phyloP scores from a whole-genome alignment of 306 rosid genomes.

The peach (Prunus persica) region DNA sequence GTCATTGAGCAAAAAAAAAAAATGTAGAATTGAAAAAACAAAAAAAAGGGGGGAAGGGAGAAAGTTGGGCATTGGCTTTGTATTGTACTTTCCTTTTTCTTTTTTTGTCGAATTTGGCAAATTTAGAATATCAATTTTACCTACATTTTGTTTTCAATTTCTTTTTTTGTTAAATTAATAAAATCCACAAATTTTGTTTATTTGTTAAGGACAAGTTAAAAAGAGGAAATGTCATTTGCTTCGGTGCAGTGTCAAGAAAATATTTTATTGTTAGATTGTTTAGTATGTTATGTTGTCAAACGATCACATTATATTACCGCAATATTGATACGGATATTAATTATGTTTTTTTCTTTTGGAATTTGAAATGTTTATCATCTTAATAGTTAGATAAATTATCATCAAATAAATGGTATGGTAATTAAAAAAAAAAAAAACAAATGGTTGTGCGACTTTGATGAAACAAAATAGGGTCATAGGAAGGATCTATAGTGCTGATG shows the following conservation, averaged over 20 bases:
- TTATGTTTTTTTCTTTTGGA: no score
- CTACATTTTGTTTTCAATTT: not conserved
- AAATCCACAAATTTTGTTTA: not conserved
- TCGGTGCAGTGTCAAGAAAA: no score
- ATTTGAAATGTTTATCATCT: no score
- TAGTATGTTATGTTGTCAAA: no score
- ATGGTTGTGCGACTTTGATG: not conserved
- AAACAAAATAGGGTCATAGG: slow-evolving; percentile 10
- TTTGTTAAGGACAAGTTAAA: not conserved
- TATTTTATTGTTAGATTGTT: no score
- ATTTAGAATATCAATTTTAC: slow-evolving; percentile 24
- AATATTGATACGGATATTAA: no score
- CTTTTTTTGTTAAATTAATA: slow-evolving; percentile 6
- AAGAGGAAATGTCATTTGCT: not conserved
- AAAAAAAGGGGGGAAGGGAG: slow-evolving; percentile 17
- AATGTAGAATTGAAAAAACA: slow-evolving; percentile 24
- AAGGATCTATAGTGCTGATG: not conserved
- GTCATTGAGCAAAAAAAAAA: slow-evolving; percentile 11
- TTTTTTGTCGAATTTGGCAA: slow-evolving; percentile 51
- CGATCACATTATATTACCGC: no score
- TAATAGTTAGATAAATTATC: no score
- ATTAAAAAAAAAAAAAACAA: no score
- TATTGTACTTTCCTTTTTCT: slow-evolving; percentile 24
- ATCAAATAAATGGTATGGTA: no score
- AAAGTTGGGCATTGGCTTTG: slow-evolving; percentile 27